phyloP scores from a whole-genome alignment of 371 early-diverging fungal genomes.

The Thermomucor indicae-seudaticae region DNA sequence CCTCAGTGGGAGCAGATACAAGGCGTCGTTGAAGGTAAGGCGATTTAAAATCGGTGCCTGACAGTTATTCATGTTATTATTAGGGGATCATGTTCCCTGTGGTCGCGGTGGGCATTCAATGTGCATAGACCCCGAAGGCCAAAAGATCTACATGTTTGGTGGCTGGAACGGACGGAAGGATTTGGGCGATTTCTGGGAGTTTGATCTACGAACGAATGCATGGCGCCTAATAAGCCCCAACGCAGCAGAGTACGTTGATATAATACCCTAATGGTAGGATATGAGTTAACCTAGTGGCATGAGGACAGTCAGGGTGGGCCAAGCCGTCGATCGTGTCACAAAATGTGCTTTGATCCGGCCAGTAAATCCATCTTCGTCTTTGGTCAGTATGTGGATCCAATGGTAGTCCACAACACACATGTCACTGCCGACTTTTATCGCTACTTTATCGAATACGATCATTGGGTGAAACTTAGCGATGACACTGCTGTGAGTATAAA shows the following conservation, averaged over 20 bases:
- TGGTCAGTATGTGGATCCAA: slow-evolving; percentile 85
- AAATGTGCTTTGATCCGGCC: slow-evolving; percentile 81
- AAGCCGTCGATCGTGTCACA: slow-evolving; percentile 88
- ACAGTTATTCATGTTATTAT: not conserved
- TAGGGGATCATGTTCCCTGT: slow-evolving; percentile 38
- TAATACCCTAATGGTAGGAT: not conserved
- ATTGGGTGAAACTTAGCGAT: slow-evolving; percentile 72
- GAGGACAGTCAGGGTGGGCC: slow-evolving; percentile 77
- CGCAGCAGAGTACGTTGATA: slow-evolving; percentile 55
- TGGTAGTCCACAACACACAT: slow-evolving; percentile 50
- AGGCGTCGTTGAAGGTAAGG: slow-evolving; percentile 28
- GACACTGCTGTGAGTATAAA: slow-evolving; percentile 54
- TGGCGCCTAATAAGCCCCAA: slow-evolving; percentile 80
- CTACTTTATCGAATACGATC: slow-evolving; percentile 63
- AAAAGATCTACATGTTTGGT: slow-evolving; percentile 87
- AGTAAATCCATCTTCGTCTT: slow-evolving; percentile 73
- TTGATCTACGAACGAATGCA: slow-evolving; percentile 44
- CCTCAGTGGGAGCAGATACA: slow-evolving; percentile 68
- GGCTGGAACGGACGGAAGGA: slow-evolving; percentile 95
- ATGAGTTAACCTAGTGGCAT: not conserved
- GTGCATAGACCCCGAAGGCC: slow-evolving; percentile 78
- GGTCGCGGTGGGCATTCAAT: slow-evolving; percentile 96
- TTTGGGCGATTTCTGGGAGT: slow-evolving; percentile 91
- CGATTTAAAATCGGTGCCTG: not conserved
- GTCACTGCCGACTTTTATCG: slow-evolving; percentile 85